Evolutionary conservation across 2,329 filamentous ascomycete genomes (phyloP).

Genomic region (Cercospora sp.): DNA sequence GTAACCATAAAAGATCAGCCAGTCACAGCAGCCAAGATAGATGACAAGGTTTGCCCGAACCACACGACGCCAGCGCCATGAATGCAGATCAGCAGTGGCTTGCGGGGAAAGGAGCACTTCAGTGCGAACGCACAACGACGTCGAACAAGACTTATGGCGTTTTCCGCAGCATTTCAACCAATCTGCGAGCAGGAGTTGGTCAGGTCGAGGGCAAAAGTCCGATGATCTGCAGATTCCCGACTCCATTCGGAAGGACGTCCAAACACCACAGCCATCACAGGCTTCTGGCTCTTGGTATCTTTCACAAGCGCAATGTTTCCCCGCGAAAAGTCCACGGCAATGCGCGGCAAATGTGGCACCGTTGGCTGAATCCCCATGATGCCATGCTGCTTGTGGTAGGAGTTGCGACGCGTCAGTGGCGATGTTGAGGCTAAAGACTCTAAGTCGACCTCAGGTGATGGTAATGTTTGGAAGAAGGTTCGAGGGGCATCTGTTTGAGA

Average conservation of each 20-base stretch:
- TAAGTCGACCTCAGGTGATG: background rate
- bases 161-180: background rate
- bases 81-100: background rate
- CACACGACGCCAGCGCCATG: background rate
- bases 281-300: background rate
- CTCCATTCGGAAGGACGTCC: background rate
- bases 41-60: background rate
- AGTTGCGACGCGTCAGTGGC: slow-evolving; percentile 1
- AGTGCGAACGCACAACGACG: background rate
- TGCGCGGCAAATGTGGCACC: background rate
- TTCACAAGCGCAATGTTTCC: background rate
- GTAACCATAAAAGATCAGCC: slow-evolving; percentile 3
- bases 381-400: background rate
- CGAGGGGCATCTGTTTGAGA: background rate
- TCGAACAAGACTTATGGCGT: background rate
- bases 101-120: background rate
- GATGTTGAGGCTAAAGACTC: background rate
- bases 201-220: background rate
- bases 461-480: background rate
- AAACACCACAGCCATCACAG: background rate
- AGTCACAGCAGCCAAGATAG: background rate
- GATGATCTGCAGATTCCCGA: background rate
- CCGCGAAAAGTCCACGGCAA: background rate
- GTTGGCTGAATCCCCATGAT: background rate
- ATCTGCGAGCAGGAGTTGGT: background rate